Base-by-base conservation (phyloP, 441 rosid genomes). In the Euphorbia celastroides region DNA sequence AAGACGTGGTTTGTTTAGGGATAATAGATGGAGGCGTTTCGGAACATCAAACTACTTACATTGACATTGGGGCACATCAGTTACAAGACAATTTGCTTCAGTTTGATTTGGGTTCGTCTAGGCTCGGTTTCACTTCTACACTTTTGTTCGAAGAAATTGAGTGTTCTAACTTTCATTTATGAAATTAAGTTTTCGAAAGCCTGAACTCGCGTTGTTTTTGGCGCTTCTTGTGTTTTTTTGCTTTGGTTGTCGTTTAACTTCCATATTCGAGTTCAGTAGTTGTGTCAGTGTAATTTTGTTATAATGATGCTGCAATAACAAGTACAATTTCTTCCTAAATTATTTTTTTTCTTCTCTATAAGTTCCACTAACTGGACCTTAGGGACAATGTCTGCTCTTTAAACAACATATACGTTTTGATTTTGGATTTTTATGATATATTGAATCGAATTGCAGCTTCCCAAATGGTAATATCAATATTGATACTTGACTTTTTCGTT, bases 1-100 rank as follows among this genome's bases (percentile, higher is more conserved):
- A 26, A 28, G 70, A 69, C 28, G 77, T 69, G 59, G 34, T 19
- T 1, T 74, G 77, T n/a, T 32, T 74, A 11, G 77, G 67, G 28
- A 64, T 74, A 5, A 0, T 74, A 25, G 73, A 61, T 19, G 62
- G 64, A 11, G 66, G 52, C 34, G 3, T n/a, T 31, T n/a, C 42
- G 3, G 12, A 38, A 17, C 22, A 12, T 48, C 54, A 48, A 10
- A 5, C 25, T 28, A 52, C 68, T 2, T 36, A 64, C 0, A 58
- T 68, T 22, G 69, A 57, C 2, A 62, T 73, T 2, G 76, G 76
- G 19, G 65, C 64, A 1, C 67, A 67, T 44, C 76, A 72, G 25
- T 10, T 72, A 62, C 64, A 67, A 31, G 68, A 63, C 16, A 44
- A 60, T 51, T 61, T 72, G 11, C 36, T 72, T 41, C 42, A 62